Percentiles rank a stretch among this genome's conserved stretches.
Conservation (phyloP, 2,329 filamentous ascomycete species). For the Teratosphaeria zuluensis region DNA sequence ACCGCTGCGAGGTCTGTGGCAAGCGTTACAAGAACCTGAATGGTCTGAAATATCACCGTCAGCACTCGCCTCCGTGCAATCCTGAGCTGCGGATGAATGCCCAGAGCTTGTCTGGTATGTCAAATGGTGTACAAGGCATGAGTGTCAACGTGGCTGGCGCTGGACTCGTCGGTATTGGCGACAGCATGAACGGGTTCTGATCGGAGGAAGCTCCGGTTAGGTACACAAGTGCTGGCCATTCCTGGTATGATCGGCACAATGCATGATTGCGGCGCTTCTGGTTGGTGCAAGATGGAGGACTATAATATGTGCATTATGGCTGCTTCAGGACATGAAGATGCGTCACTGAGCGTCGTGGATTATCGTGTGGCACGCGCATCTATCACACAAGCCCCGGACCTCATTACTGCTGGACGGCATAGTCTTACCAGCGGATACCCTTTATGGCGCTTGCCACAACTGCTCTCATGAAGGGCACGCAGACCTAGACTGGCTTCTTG, state of each 20-base stretch:
- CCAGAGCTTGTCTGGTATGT: slow-evolving; percentile 3
- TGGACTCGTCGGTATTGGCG: slow-evolving; percentile 48
- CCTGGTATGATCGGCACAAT: neutral
- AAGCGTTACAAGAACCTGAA: slow-evolving; percentile 99
- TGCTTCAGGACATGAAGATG: neutral
- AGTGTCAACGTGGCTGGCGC: slow-evolving; percentile 43
- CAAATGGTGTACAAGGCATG: slow-evolving; percentile 32
- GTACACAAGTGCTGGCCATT: neutral
- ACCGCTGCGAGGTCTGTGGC: slow-evolving; percentile 91
- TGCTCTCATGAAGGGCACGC: neutral
- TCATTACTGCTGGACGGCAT: neutral
- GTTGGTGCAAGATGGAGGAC: neutral
- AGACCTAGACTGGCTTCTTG: neutral
- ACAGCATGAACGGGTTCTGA: slow-evolving; percentile 35
- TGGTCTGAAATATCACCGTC: slow-evolving; percentile 79
- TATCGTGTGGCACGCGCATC: neutral
- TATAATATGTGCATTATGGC: no score
- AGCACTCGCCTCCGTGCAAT: slow-evolving; percentile 77
- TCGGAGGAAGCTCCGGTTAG: neutral
- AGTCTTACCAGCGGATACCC: no score
- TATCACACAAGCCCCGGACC: neutral
- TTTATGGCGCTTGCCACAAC: no score
- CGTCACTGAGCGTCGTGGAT: neutral
- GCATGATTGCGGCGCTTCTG: neutral
- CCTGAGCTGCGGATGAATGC: slow-evolving; percentile 58